phyloP scores from a whole-genome alignment of 352 stramenopile species.

The Pythium aphanidermatum region DNA sequence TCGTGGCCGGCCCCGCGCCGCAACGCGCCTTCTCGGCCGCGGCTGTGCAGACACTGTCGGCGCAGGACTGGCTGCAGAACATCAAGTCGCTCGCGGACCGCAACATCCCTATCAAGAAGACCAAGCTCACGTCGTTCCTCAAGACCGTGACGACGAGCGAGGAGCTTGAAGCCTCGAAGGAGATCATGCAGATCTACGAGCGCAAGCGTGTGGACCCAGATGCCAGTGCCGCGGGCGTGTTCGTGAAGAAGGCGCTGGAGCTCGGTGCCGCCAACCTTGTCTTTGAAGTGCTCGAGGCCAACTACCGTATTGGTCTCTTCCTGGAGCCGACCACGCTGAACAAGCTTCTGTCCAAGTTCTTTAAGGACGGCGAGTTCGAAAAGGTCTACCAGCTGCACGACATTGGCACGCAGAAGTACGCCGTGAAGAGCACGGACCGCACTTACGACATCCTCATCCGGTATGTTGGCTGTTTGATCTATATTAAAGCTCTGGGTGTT shows the following conservation, averaged over 20 bases:
- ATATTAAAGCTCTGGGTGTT: not conserved
- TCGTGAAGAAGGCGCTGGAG: conserved; percentile 82
- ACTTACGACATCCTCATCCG: conserved; percentile 84
- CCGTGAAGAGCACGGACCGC: conserved; percentile 78
- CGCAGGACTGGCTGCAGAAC: conserved; percentile 78
- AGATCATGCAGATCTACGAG: conserved; percentile 88
- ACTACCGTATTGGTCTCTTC: conserved; percentile 82
- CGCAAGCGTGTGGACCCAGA: conserved; percentile 79
- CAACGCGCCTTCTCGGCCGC: conserved; percentile 27
- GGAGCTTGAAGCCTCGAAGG: conserved; percentile 69
- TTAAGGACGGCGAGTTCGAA: conserved; percentile 70
- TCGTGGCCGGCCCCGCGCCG: conserved; percentile 12
- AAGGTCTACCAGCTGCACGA: conserved; percentile 76
- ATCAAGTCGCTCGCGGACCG: conserved; percentile 65
- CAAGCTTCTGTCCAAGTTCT: conserved; percentile 80
- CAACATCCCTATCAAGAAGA: conserved; percentile 77
- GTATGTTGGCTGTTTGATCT: conserved; percentile 11
- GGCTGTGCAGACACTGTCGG: conserved; percentile 34
- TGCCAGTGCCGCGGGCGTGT: conserved; percentile 61
- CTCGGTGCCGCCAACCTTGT: conserved; percentile 60
- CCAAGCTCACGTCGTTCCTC: conserved; percentile 78
- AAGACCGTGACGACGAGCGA: conserved; percentile 78
- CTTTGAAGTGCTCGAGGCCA: conserved; percentile 73
- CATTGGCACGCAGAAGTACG: conserved; percentile 72
- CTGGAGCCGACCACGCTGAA: conserved; percentile 75